Evolutionary conservation across 176 grass and related monocot genomes (phyloP).

Genomic region (Oryza punctata): DNA sequence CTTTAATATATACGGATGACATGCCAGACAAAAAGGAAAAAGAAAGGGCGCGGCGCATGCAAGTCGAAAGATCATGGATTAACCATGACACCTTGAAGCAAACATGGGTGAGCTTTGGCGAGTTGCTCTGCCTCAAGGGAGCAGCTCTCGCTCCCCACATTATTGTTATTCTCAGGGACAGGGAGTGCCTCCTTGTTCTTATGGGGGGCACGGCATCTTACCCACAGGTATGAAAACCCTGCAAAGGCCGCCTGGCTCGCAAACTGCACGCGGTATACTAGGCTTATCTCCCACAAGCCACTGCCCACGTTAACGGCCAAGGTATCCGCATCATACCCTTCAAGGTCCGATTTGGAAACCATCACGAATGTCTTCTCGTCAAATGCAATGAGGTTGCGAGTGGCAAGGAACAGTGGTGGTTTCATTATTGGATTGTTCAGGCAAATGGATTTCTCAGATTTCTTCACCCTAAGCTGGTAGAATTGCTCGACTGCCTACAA

Average conservation of each 20-base stretch:
- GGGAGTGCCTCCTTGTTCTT: conserved; percentile 31
- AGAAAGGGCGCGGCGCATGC: not conserved
- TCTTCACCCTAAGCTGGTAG: conserved; percentile 66
- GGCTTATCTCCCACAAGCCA: conserved; percentile 70
- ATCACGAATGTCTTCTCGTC: conserved; percentile 77
- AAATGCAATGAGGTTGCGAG: conserved; percentile 57
- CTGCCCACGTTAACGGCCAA: conserved; percentile 48
- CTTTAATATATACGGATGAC: conserved; percentile 43
- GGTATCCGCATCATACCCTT: conserved; percentile 58
- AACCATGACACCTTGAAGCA: conserved; percentile 68
- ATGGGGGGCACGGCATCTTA: conserved; percentile 45
- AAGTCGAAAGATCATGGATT: conserved; percentile 41
- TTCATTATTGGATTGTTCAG: conserved; percentile 43
- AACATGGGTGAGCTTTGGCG: conserved; percentile 35
- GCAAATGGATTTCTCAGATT: conserved; percentile 25
- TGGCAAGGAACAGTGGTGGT: conserved; percentile 35
- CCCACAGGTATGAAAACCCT: conserved; percentile 71
- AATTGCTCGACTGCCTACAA: conserved; percentile 80
- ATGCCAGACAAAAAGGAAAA: conserved; percentile 41
- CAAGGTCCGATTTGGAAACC: conserved; percentile 77
- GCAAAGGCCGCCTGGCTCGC: conserved; percentile 66
- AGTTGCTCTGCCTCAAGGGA: conserved; percentile 69
- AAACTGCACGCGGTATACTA: conserved; percentile 70
- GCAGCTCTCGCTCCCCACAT: conserved; percentile 55
- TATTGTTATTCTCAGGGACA: conserved; percentile 30